These are phyloP conservation scores for Pseudofabraea citricarpa DNA, from an alignment of 2,329 filamentous ascomycete species.

Conservation along the genomic window DNA sequence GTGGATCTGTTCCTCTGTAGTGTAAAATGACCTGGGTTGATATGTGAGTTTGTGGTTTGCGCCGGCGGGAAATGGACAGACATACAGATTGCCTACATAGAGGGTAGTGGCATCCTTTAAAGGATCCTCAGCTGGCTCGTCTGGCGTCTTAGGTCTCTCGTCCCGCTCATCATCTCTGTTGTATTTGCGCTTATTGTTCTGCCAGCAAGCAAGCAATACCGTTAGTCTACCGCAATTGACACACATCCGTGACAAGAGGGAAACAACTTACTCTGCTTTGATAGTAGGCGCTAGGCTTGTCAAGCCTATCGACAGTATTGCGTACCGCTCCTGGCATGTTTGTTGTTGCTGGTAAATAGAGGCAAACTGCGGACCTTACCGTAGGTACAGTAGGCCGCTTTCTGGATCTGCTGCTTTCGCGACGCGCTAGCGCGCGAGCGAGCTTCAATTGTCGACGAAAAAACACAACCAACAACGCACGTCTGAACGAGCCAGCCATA, in stretches of 20 bases:
- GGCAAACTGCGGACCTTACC: constrained; percentile 4
- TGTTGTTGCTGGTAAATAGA: constrained; percentile 6
- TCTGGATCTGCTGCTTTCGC: constrained; percentile 3
- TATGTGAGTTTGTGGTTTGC: constrained; percentile 8
- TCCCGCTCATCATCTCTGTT: constrained; percentile 55
- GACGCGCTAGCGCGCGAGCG: constrained; percentile 19
- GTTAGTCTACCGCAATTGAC: constrained; percentile 16
- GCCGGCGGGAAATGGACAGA: constrained; percentile 12
- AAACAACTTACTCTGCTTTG: constrained; percentile 62
- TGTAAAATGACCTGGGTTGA: constrained; percentile 77
- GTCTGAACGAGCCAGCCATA: constrained; percentile 1
- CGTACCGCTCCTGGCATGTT: constrained; percentile 33
- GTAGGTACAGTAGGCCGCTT: no score
- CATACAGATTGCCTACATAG: constrained; percentile 93
- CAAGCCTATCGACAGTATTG: constrained; percentile 84
- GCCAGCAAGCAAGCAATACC: constrained; percentile 17
- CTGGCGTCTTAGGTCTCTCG: constrained; percentile 36
- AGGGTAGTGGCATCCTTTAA: constrained; percentile 86
- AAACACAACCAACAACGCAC: constrained; percentile 13
- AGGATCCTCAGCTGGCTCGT: constrained; percentile 66
- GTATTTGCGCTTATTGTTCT: constrained; percentile 50
- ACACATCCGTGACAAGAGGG: constrained; percentile 6
- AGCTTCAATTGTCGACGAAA: constrained; percentile 14
- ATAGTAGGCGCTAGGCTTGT: constrained; percentile 94
- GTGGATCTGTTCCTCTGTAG: constrained; percentile 97